Evolutionary conservation across 495 filamentous ascomycete species (phyloP), one percentile per base, ranked within the genome.

Genomic region (Neurospora sp.): DNA sequence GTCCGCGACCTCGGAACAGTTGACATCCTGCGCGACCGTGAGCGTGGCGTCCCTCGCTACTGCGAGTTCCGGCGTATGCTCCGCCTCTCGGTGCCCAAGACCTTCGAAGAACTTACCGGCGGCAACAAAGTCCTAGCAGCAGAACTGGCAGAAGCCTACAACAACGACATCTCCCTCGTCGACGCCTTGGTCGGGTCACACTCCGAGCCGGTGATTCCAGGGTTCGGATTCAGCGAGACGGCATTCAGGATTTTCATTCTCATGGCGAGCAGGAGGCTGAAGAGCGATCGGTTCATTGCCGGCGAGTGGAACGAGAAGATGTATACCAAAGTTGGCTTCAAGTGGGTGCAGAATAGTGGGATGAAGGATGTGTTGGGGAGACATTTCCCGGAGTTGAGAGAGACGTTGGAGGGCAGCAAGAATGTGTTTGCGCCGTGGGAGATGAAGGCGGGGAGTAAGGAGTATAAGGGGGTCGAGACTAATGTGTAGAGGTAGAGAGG

Each of bases 21-120:
- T 38, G 84, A 85, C 72, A 81, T 85, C 74, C 72, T 85, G 10
- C 80, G 84, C 14, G 84, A 85, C 75, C 80, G 84, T 44, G 83
- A 85, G 76, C 80, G 84, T 23, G 84, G 83, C 40, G 81, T 85
- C 35, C 84, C 84, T 7, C 79, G 84, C n/a, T 85, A 85, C 78
- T 81, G 80, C 78, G 46, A 71, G 11, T 85, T 85, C 83, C 80
- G 84, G 0, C 80, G 83, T 0, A 77, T 83, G 48, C 76, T 85
- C 59, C 84, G 80, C 42, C 75, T 85, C 35, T 37, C 71, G 1
- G 72, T 78, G 0, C 75, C 79, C 20, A 74, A 66, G 5, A 79
- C 77, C 7, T 85, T 84, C 54, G 70, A 76, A 11, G 78, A 79
- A 18, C 74, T 85, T 1, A 81, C 81, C 3, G 83, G 83, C 71